phyloP scores from a whole-genome alignment of 2,329 filamentous ascomycete species.

The Mycocentrospora acerina region DNA sequence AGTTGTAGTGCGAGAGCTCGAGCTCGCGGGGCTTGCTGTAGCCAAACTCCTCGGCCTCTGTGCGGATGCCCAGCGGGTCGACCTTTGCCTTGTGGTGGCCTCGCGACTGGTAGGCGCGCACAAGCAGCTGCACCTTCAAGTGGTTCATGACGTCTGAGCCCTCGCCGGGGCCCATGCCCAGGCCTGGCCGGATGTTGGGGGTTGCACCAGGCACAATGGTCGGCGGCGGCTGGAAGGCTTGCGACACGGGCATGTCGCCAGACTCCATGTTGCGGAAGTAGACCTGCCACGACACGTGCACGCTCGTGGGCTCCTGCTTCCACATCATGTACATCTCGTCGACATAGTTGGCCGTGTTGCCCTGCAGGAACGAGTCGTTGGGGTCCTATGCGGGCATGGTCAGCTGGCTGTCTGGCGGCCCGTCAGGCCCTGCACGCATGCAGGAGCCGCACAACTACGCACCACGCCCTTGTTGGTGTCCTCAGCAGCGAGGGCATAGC shows the following conservation, averaged over 20 bases:
- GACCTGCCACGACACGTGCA: slow-evolving; percentile 97
- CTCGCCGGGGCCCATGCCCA: slow-evolving; percentile 64
- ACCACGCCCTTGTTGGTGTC: slow-evolving; percentile 63
- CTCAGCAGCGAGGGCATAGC: slow-evolving; percentile 61
- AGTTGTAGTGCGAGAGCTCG: slow-evolving; percentile 89
- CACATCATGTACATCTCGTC: slow-evolving; percentile 99
- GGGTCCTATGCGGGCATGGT: slow-evolving; percentile 61
- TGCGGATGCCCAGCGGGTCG: slow-evolving; percentile 91
- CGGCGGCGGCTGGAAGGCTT: slow-evolving; percentile 94
- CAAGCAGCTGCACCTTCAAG: slow-evolving; percentile 94
- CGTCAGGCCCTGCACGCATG: not conserved
- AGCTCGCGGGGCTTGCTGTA: slow-evolving; percentile 91
- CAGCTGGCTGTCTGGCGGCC: slow-evolving; percentile 33
- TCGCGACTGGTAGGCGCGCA: slow-evolving; percentile 95
- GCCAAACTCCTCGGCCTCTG: slow-evolving; percentile 78
- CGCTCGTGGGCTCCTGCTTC: slow-evolving; percentile 89
- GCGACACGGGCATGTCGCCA: slow-evolving; percentile 95
- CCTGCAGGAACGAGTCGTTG: slow-evolving; percentile 94
- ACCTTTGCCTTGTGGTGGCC: slow-evolving; percentile 98
- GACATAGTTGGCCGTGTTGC: slow-evolving; percentile 97
- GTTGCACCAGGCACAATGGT: slow-evolving; percentile 78
- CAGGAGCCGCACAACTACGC: slow-evolving; percentile 35
- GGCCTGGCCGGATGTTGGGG: slow-evolving; percentile 67
- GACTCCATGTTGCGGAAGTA: slow-evolving; percentile 99
- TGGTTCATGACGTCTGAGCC: slow-evolving; percentile 90